A percentile compares a stretch with the other conserved stretches of the same genome.
phyloP scores from a whole-genome alignment of 2,329 filamentous ascomycete species.

The Aspergillus sp. region DNA sequence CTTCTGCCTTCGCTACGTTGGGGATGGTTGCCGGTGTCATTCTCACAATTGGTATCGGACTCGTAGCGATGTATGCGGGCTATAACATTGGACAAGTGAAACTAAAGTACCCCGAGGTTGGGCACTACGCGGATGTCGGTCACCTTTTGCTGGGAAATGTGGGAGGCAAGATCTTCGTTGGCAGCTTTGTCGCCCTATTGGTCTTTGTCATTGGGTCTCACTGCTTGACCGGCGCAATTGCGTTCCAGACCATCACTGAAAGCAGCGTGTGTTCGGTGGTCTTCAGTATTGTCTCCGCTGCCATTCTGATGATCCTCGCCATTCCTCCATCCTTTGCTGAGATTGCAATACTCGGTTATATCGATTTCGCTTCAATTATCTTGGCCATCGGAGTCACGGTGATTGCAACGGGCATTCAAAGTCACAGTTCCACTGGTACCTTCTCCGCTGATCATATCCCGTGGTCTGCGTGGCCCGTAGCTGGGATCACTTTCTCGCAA shows the following conservation, averaged over 20 bases:
- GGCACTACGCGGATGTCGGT: conserved; percentile 48
- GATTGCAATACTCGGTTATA: conserved; percentile 35
- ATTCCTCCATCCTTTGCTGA: conserved; percentile 36
- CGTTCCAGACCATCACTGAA: conserved; percentile 44
- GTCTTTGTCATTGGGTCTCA: conserved; percentile 48
- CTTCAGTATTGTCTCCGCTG: conserved; percentile 46
- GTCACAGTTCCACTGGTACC: conserved; percentile 17
- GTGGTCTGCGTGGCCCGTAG: conserved; percentile 22
- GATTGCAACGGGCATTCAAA: conserved; percentile 33
- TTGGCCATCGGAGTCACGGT: conserved; percentile 35
- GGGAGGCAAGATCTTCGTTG: conserved; percentile 42
- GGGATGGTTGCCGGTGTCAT: conserved; percentile 50
- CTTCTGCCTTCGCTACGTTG: conserved; percentile 46
- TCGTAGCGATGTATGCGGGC: conserved; percentile 44
- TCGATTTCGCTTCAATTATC: conserved; percentile 37
- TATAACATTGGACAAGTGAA: conserved; percentile 44
- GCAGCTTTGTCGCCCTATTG: conserved; percentile 46
- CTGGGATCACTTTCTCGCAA: conserved; percentile 25
- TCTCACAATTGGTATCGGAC: conserved; percentile 39
- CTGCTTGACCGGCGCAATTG: conserved; percentile 49
- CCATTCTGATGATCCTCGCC: conserved; percentile 32
- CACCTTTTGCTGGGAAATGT: conserved; percentile 43
- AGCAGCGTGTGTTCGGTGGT: conserved; percentile 37
- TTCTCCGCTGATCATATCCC: conserved; percentile 10
- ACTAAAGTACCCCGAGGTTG: conserved; percentile 38